A percentile compares a stretch with the other conserved stretches of the same genome.
These are phyloP conservation scores for Withania somnifera DNA, from an alignment of 305 asterid species.

Conservation along the genomic window DNA sequence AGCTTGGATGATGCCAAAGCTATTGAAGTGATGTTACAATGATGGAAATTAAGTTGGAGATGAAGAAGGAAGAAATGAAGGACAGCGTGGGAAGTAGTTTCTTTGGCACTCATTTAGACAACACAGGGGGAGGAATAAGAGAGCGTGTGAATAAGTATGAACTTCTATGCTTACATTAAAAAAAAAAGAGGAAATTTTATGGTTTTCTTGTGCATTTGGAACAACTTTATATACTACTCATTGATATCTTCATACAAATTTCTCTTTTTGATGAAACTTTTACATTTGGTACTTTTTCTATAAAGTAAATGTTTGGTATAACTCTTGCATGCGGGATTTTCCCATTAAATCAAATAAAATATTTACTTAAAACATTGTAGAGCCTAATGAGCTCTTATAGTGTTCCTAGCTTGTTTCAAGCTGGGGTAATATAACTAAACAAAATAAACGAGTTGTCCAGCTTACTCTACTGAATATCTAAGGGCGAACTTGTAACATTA, in stretches of 20 bases:
- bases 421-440: neutral
- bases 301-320: neutral
- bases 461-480: neutral
- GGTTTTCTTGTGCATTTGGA: neutral
- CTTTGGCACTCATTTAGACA: neutral
- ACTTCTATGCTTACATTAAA: neutral
- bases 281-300: neutral
- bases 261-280: neutral
- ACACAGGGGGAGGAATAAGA: neutral
- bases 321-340: neutral
- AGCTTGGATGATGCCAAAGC: neutral
- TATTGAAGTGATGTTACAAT: neutral
- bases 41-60: neutral
- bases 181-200: neutral
- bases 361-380: neutral
- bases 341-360: neutral
- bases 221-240: neutral
- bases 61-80: neutral
- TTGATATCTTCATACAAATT: neutral
- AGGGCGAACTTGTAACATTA: neutral
- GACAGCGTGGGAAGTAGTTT: neutral
- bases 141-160: neutral
- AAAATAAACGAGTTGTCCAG: neutral
- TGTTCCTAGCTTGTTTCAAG: neutral
- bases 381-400: neutral